Percentiles rank a stretch among this genome's conserved stretches.
Conservation (phyloP, 164 flowering plant species). For the Umbilicus rupestris region DNA sequence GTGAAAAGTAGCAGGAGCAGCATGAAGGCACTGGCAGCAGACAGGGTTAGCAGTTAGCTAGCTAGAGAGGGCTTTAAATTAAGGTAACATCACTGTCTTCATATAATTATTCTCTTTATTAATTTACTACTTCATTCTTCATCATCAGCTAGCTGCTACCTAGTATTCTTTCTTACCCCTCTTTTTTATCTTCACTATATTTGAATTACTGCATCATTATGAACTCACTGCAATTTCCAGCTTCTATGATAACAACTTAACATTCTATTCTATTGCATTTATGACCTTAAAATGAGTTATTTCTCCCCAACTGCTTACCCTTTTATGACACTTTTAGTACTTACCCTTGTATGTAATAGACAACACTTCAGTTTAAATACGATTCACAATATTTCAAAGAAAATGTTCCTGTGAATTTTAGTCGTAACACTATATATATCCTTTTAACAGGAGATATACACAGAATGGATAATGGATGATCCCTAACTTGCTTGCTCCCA, state of each 20-base stretch:
- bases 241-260: constrained; percentile 1
- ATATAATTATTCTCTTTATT: neutral
- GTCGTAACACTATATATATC: no score
- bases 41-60: neutral
- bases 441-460: no score
- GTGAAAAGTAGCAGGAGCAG: neutral
- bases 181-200: neutral
- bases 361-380: no score
- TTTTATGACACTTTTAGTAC: no score
- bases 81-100: constrained; percentile 6
- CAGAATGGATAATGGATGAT: no score
- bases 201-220: neutral
- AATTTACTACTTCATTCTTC: neutral
- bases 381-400: no score
- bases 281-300: constrained; percentile 2
- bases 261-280: no score
- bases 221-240: no score
- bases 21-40: constrained; percentile 1
- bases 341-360: no score
- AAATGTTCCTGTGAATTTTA: no score
- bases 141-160: neutral
- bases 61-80: constrained; percentile 2
- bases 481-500: no score
- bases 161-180: neutral
- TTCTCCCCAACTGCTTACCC: no score